phyloP scores from a whole-genome alignment of 345 rosid species.

The Populus simonii region DNA sequence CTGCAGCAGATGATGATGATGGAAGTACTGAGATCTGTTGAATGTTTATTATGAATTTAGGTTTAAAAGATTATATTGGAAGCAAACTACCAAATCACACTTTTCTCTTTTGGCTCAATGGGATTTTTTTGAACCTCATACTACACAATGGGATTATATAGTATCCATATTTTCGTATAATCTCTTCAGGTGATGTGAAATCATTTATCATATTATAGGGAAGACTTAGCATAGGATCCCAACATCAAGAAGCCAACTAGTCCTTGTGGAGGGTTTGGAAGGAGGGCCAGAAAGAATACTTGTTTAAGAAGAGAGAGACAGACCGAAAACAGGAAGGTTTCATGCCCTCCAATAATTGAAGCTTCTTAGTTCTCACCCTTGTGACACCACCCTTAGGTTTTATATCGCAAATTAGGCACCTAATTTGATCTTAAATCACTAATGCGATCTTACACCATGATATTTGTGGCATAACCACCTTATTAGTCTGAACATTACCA shows the following conservation, averaged over 20 bases:
- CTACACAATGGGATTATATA: background rate
- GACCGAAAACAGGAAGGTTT: slow-evolving; percentile 2
- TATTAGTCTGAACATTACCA: background rate
- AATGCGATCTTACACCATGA: slow-evolving; percentile 3
- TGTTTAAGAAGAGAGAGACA: slow-evolving; percentile 15
- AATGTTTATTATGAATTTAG: background rate
- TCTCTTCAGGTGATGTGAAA: background rate
- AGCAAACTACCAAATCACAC: background rate
- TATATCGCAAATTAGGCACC: slow-evolving; percentile 24
- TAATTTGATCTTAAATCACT: slow-evolving; percentile 21
- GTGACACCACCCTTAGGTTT: background rate
- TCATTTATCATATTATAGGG: background rate
- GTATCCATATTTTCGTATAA: background rate
- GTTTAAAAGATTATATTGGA: background rate
- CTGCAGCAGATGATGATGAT: background rate
- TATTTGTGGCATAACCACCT: slow-evolving; percentile 17
- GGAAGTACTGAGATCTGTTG: background rate
- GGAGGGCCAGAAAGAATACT: slow-evolving; percentile 13
- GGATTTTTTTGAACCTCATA: too few species aligned
- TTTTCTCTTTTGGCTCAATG: background rate
- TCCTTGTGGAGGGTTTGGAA: slow-evolving; percentile 10
- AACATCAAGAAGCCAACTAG: slow-evolving; percentile 16
- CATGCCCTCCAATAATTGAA: slow-evolving; percentile 38
- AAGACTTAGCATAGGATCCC: slow-evolving; percentile 26
- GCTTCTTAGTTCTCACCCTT: background rate